Evolutionary conservation across 495 filamentous ascomycete species (phyloP), one percentile per base, ranked within the genome.

Genomic region (Schizothecium vesticola): DNA sequence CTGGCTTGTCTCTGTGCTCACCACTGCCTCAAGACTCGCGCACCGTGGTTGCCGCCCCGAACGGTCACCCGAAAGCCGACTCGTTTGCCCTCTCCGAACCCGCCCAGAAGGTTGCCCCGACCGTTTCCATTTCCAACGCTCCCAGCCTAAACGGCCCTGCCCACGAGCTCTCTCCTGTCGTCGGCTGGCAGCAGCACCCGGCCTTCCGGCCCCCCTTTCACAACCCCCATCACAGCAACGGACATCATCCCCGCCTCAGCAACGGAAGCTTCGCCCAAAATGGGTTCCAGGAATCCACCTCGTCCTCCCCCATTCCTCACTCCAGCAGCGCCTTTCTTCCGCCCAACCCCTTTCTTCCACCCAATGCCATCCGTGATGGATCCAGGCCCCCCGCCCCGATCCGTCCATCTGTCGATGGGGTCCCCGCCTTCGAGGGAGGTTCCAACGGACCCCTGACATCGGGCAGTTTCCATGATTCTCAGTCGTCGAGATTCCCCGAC

Each of bases 381-480:
- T 76, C 64, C 70, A 77, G 68, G 28, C 79, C 74, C 56, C 76
- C 76, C n/a, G 68, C 71, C 61, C 70, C 77, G 59, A 70, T 71
- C 22, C 71, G 74, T 1, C 77, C 78, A 67, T 73, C 74, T 24
- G 67, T 76, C 16, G 82, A 84, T 26, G 75, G 74, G 21, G 81
- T 76, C 3, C 76, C 80, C 33, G 63, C 70, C 56, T 68, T 71
- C 31, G 65, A 76, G 67, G 76, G 36, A 43, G 43, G 72, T 68
- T 82, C 76, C 65, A 81, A 81, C 63, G 80, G 79, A 0, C 80
- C 83, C 7, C 79, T 81, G 7, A 86, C 84, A 8, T 83, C 84
- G 4, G 84, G 82, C 51, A 86, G 84, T 67, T 83, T 84, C 56
- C 84, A 85, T 21, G 85, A 81, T 21, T 87, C 85, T 3, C 84